Evolutionary conservation across 345 rosid genomes (phyloP).

Genomic region (Cardamine resedifolia): DNA sequence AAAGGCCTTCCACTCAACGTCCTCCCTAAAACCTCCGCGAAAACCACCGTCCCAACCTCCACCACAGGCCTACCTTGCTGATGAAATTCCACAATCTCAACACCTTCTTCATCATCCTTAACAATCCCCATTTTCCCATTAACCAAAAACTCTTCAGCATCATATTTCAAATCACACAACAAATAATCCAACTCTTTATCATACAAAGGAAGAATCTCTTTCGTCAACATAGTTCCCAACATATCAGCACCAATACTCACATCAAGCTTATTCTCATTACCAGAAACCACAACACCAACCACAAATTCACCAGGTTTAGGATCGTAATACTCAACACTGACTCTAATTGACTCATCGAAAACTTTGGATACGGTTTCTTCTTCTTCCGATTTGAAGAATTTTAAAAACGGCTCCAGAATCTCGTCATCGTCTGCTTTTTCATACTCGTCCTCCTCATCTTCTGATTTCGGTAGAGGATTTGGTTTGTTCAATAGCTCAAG

Average conservation of each 20-base stretch:
- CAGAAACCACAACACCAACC: slow-evolving; percentile 96
- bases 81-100: slow-evolving; percentile 30
- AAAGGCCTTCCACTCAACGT: slow-evolving; percentile 87
- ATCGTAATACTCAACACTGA: slow-evolving; percentile 69
- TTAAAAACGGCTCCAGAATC: slow-evolving; percentile 76
- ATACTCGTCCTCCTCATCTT: slow-evolving; percentile 32
- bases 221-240: slow-evolving; percentile 93
- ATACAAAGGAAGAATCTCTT: slow-evolving; percentile 85
- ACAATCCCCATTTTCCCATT: slow-evolving; percentile 84
- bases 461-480: slow-evolving; percentile 38
- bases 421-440: slow-evolving; percentile 50
- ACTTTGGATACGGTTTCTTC: slow-evolving; percentile 28
- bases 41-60: slow-evolving; percentile 80
- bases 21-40: slow-evolving; percentile 89
- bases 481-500: slow-evolving; percentile 74
- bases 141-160: slow-evolving; percentile 56
- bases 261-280: slow-evolving; percentile 90
- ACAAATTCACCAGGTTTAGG: slow-evolving; percentile 85
- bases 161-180: slow-evolving; percentile 64
- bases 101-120: slow-evolving; percentile 61
- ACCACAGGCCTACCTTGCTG: slow-evolving; percentile 69
- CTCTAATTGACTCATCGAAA: slow-evolving; percentile 40
- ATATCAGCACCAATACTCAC: slow-evolving; percentile 84
- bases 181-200: slow-evolving; percentile 68
- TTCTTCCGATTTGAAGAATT: slow-evolving; percentile 63